Conservation (phyloP, 108 stramenopile species). For the Skeletonema costatum region DNA sequence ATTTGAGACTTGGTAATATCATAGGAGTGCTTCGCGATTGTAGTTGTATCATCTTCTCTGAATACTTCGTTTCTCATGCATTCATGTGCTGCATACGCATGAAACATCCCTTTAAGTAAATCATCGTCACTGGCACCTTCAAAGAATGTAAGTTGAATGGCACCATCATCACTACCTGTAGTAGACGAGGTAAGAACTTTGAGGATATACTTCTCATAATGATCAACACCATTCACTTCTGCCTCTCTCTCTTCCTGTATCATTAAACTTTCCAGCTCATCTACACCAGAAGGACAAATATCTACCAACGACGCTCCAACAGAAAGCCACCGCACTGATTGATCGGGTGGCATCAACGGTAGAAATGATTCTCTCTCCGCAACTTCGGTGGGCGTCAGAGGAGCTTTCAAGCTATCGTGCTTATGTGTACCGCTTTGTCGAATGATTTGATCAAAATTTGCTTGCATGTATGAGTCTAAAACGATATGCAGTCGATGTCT, state of each 20-base stretch:
- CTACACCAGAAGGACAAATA: slow-evolving; percentile 50
- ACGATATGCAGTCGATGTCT: slow-evolving; percentile 72
- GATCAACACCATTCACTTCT: not conserved
- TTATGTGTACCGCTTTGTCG: not conserved
- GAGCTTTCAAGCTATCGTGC: not conserved
- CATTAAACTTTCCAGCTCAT: slow-evolving; percentile 32
- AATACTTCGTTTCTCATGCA: not conserved
- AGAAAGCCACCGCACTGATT: slow-evolving; percentile 52
- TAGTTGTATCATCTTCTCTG: not conserved
- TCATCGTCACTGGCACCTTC: slow-evolving; percentile 57
- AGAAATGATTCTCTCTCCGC: slow-evolving; percentile 65
- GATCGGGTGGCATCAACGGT: slow-evolving; percentile 52
- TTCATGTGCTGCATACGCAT: slow-evolving; percentile 53
- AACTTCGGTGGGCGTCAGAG: slow-evolving; percentile 55
- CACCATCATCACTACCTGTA: slow-evolving; percentile 10
- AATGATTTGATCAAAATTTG: slow-evolving; percentile 18
- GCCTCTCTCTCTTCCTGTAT: not conserved
- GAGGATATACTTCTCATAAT: slow-evolving; percentile 40
- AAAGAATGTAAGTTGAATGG: slow-evolving; percentile 38
- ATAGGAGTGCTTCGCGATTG: not conserved
- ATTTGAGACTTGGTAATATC: slow-evolving; percentile 10
- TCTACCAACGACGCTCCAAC: slow-evolving; percentile 57
- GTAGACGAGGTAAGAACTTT: slow-evolving; percentile 14
- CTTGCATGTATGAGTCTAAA: slow-evolving; percentile 52
- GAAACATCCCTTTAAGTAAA: slow-evolving; percentile 69